These are phyloP conservation scores for Populus simonii DNA, from an alignment of 345 rosid species.

Conservation along the genomic window DNA sequence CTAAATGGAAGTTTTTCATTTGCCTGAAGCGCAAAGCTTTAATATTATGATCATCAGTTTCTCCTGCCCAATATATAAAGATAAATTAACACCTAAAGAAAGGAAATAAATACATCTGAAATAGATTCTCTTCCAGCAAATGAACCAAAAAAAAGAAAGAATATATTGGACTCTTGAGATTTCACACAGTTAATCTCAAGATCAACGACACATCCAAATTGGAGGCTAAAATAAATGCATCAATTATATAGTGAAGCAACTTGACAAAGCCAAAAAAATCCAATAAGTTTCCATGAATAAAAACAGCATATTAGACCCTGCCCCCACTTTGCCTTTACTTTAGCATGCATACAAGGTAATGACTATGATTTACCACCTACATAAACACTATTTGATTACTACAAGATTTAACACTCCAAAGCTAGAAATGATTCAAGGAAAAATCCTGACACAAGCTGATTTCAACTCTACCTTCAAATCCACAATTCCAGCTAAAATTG, in stretches of 20 bases:
- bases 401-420: background rate
- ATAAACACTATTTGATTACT: background rate
- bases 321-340: too few relatives aligned
- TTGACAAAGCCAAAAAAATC: too few relatives aligned
- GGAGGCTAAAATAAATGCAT: background rate
- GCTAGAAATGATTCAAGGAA: background rate
- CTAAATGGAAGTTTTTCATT: slow-evolving; percentile 91
- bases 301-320: too few relatives aligned
- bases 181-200: background rate
- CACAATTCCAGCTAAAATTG: slow-evolving; percentile 95
- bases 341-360: background rate
- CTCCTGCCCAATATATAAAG: slow-evolving; percentile 49
- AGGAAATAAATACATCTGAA: too few relatives aligned
- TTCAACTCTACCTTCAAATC: slow-evolving; percentile 65
- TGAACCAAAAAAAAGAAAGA: background rate
- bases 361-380: background rate
- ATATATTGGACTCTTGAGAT: background rate
- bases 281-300: too few relatives aligned
- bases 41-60: slow-evolving; percentile 57
- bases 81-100: background rate
- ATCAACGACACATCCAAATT: background rate
- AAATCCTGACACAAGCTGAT: background rate
- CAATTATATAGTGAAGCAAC: too few relatives aligned
- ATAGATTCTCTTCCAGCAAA: background rate
- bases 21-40: slow-evolving; percentile 73